Conservation (phyloP, 2,329 filamentous ascomycete species). For the Ambrosiella cleistominuta region DNA sequence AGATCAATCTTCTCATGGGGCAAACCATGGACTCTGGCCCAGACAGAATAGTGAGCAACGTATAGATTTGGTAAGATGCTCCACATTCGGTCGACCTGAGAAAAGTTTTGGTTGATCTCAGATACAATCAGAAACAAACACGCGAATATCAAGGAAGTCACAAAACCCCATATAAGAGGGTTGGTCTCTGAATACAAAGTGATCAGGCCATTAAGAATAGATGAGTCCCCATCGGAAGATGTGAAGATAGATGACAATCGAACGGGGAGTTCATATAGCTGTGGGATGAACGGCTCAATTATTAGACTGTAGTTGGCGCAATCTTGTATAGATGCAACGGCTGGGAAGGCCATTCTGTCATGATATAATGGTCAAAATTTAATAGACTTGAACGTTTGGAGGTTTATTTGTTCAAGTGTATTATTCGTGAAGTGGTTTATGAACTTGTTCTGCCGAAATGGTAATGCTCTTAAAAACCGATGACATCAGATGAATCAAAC, state of each 20-base stretch:
- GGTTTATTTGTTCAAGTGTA: not conserved
- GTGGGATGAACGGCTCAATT: conserved; percentile 55
- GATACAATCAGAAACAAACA: conserved; percentile 56
- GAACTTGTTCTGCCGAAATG: too few relatives aligned
- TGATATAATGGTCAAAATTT: not conserved
- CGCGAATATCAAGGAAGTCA: conserved; percentile 52
- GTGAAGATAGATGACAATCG: conserved; percentile 42
- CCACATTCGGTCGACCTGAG: conserved; percentile 91
- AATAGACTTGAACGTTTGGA: not conserved
- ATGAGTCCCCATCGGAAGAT: conserved; percentile 23
- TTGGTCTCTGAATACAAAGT: conserved; percentile 71
- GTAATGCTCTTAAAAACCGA: too few relatives aligned
- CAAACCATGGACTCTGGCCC: conserved; percentile 59
- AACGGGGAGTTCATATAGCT: conserved; percentile 52
- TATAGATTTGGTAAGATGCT: conserved; percentile 77
- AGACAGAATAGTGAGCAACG: conserved; percentile 67
- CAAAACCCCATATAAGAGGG: conserved; percentile 60
- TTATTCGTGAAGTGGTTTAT: not conserved
- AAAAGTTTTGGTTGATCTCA: conserved; percentile 84
- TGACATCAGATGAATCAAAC: too few relatives aligned
- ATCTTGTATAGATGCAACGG: conserved; percentile 51
- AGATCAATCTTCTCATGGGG: conserved; percentile 55
- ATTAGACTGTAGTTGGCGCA: conserved; percentile 60
- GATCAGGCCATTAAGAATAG: conserved; percentile 32
- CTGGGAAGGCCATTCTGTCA: conserved; percentile 47